Evolutionary conservation across 192 early-diverging fungal species (phyloP).

Genomic region (Backusella mclennaniae): DNA sequence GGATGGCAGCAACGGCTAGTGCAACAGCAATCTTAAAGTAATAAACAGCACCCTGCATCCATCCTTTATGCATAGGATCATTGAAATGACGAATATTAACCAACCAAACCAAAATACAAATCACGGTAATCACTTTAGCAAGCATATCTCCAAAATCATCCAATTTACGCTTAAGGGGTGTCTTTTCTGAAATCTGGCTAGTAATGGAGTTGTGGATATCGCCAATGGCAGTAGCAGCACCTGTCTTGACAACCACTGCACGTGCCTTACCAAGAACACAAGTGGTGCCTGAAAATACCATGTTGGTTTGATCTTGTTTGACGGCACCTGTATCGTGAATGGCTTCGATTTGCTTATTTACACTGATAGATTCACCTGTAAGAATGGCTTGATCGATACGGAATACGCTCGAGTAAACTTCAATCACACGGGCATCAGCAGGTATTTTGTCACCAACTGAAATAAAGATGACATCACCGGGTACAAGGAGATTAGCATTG

Average conservation of each 20-base stretch:
- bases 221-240: conserved; percentile 90
- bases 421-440: conserved; percentile 86
- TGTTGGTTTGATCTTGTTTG: conserved; percentile 96
- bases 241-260: conserved; percentile 87
- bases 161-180: conserved; percentile 93
- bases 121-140: conserved; percentile 82
- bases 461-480: conserved; percentile 94
- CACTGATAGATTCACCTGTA: conserved; percentile 95
- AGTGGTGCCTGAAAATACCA: conserved; percentile 95
- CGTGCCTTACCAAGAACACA: conserved; percentile 87
- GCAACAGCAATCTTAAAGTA: conserved; percentile 99
- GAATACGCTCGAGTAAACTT: conserved; percentile 78
- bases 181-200: conserved; percentile 85
- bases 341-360: conserved; percentile 76
- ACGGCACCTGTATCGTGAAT: conserved; percentile 71
- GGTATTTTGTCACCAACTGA: conserved; percentile 95
- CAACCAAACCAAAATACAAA: conserved; percentile 94
- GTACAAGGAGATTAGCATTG: conserved; percentile 79
- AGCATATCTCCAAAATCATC: conserved; percentile 94
- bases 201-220: conserved; percentile 89
- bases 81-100: conserved; percentile 98
- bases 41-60: conserved; percentile 95
- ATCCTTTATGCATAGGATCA: conserved; percentile 85
- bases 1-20: conserved; percentile 97
- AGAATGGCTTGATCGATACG: conserved; percentile 93